Evolutionary conservation across 2,329 filamentous ascomycete species (phyloP), one percentile per base, ranked within the genome.

Genomic region (Venturia effusa): DNA sequence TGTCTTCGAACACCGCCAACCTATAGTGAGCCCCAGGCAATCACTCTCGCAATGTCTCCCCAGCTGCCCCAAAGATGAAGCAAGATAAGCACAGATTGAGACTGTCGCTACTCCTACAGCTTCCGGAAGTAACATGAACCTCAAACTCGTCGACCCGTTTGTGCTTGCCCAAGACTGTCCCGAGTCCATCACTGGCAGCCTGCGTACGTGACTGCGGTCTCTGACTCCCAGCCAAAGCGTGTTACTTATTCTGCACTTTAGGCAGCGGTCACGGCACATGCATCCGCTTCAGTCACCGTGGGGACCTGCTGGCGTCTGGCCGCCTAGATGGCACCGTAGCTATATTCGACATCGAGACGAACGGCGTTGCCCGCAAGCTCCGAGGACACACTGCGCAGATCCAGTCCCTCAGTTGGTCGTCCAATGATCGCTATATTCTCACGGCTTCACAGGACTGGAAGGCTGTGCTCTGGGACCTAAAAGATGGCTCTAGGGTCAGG

Each of bases 361-460:
- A 95, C 82, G 93, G 94, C 43, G 90, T 97, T 4, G 94, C 94
- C 65, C 88, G 92, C 72, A 99, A 97, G 77, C 80, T 99, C 67
- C 86, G 91, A 68, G 94, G 93, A 15, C 94, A 99, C 77, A 96
- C 90, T 61, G 88, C 90, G 72, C 93, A 94, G 73, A 92, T 99
- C 64, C 93, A 96, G 69, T 96, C 90, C 61, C 62, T 63, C 65
- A 82, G 92, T 78, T 99, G 94, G 94, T 97, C 93, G 62, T 84
- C 88, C 70, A 90, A 92, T 76, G 93, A 94, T 32, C 84, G 90
- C 68, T 97, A 96, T 75, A 81, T 99, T 62, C 83, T 99, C 64
- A 96, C 91, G 65, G 90, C 92, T 13, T 96, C 92, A 55, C 91
- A 97, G 74, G 94, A 96, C 71, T 97, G 93, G 90, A 96, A 95